These are phyloP conservation scores for Backusella morwellensis DNA, from an alignment of 192 early-diverging fungal species.

Conservation along the genomic window DNA sequence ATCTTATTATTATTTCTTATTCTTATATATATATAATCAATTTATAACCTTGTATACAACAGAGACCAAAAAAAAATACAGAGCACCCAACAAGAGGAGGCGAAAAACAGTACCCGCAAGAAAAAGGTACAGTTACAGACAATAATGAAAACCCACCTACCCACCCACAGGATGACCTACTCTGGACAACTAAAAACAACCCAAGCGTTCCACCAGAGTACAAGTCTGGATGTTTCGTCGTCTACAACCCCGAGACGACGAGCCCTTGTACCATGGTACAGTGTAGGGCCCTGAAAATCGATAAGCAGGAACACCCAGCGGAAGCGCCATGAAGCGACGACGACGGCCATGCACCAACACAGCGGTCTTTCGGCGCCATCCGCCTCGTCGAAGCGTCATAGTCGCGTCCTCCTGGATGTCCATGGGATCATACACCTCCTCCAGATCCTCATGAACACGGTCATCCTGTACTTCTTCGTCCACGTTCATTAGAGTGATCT, in stretches of 20 bases:
- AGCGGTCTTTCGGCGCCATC: not conserved
- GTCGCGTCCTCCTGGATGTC: not conserved
- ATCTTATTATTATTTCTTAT: too few species aligned
- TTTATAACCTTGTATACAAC: too few species aligned
- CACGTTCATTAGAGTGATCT: not conserved
- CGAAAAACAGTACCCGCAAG: too few species aligned
- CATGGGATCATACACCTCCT: not conserved
- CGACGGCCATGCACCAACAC: not conserved
- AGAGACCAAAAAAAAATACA: too few species aligned
- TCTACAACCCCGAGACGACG: not conserved
- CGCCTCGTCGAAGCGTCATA: not conserved
- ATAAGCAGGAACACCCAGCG: not conserved
- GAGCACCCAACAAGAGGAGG: too few species aligned
- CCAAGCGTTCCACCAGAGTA: too few species aligned
- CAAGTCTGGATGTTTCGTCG: too few species aligned
- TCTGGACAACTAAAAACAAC: too few species aligned
- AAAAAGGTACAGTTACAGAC: too few species aligned
- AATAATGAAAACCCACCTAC: too few species aligned
- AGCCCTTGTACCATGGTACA: not conserved
- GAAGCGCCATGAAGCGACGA: not conserved
- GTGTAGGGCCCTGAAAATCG: not conserved
- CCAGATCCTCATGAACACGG: not conserved
- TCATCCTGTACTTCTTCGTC: not conserved
- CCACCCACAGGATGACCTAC: too few species aligned
- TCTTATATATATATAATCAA: too few species aligned